phyloP scores from a whole-genome alignment of 163 green algal genomes.

The Scenedesmus sp. region DNA sequence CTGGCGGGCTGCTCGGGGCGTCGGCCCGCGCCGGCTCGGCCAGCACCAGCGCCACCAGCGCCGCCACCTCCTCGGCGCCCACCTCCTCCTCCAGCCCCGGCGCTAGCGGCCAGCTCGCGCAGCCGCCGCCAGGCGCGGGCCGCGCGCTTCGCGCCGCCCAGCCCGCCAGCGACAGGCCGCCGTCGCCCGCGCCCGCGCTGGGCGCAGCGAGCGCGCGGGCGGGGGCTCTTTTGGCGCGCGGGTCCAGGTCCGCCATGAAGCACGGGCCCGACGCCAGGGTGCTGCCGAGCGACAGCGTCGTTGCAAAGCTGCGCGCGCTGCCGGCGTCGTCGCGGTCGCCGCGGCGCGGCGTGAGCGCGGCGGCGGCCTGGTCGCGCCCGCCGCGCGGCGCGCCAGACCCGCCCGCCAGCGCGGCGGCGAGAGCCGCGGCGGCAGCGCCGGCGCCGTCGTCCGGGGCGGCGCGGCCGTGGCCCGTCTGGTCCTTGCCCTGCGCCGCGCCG shows the following conservation, averaged over 20 bases:
- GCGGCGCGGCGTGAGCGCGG: too few relatives aligned
- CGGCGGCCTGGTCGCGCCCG: too few relatives aligned
- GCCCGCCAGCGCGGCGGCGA: too few relatives aligned
- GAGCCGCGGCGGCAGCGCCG: too few relatives aligned
- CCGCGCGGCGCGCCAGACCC: too few relatives aligned
- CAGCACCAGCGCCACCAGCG: conserved; percentile 1
- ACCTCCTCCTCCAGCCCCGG: background rate
- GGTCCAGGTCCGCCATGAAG: conserved; percentile 22
- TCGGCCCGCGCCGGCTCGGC: too few relatives aligned
- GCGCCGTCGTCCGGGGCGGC: too few relatives aligned
- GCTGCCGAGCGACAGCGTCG: conserved; percentile 15
- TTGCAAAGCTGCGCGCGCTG: conserved; percentile 22
- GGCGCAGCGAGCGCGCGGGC: background rate
- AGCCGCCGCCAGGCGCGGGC: background rate
- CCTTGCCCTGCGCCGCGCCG: too few relatives aligned
- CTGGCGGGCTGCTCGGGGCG: background rate
- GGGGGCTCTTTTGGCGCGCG: conserved; percentile 18
- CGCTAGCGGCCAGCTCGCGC: conserved; percentile 6
- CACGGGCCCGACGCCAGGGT: conserved; percentile 8
- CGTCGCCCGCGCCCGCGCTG: background rate
- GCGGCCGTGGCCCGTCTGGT: too few relatives aligned
- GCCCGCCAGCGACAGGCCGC: background rate
- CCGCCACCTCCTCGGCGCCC: conserved; percentile 5
- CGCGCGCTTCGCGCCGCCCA: background rate
- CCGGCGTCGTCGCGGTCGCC: too few relatives aligned